These are phyloP conservation scores for Paragyromitra xinjiangensis DNA, from an alignment of 495 filamentous ascomycete genomes.

Conservation along the genomic window DNA sequence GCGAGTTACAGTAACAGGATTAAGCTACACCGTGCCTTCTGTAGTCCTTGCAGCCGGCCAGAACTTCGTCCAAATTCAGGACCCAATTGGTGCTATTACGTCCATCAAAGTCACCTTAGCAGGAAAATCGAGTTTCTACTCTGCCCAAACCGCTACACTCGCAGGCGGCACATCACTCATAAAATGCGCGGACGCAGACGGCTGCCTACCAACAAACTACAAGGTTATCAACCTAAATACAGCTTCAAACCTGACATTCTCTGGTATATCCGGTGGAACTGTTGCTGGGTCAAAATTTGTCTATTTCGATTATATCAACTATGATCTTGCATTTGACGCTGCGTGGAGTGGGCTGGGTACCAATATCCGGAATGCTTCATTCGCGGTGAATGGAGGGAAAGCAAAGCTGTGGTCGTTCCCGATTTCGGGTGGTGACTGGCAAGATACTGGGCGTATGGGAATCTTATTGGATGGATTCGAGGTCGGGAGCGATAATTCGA, in stretches of 20 bases:
- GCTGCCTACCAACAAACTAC: conserved; percentile 60
- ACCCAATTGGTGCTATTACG: conserved; percentile 6
- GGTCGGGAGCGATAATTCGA: conserved; percentile 58
- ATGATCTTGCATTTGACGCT: conserved; percentile 63
- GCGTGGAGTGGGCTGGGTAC: conserved; percentile 60
- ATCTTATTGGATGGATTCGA: conserved; percentile 62
- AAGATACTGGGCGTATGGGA: conserved; percentile 62
- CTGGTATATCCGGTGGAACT: conserved; percentile 55
- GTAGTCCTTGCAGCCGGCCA: conserved; percentile 57
- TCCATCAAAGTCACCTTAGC: conserved; percentile 52
- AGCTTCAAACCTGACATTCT: conserved; percentile 32
- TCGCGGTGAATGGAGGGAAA: conserved; percentile 60
- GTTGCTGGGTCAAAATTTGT: conserved; percentile 59
- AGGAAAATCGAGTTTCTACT: conserved; percentile 58
- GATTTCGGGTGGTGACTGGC: conserved; percentile 64
- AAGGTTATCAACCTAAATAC: conserved; percentile 60
- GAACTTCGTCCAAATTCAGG: conserved; percentile 51
- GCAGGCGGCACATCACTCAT: conserved; percentile 56
- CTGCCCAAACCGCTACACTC: conserved; percentile 59
- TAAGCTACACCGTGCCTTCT: conserved; percentile 44
- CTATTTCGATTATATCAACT: conserved; percentile 65
- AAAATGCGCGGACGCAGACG: conserved; percentile 56
- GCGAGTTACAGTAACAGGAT: conserved; percentile 25
- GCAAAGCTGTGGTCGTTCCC: conserved; percentile 63
- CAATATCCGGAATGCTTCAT: conserved; percentile 63